These are phyloP conservation scores for Cyclotella distinguenda DNA, from an alignment of 108 stramenopile species.

Conservation along the genomic window DNA sequence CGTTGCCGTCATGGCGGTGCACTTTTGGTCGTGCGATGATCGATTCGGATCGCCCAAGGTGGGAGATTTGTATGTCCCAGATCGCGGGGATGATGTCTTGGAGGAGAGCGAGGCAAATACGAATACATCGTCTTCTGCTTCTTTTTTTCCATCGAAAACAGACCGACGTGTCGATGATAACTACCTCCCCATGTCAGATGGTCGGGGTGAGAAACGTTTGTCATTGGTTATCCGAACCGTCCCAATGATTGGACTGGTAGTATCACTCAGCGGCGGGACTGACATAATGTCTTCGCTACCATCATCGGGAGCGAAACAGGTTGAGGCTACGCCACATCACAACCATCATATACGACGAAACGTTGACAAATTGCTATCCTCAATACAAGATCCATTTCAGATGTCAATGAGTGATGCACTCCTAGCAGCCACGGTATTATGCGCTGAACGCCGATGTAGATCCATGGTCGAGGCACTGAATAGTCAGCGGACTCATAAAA, in stretches of 20 bases:
- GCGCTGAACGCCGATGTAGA: constrained; percentile 76
- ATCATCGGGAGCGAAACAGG: constrained; percentile 7
- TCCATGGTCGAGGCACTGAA: constrained; percentile 71
- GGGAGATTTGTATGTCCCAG: constrained; percentile 47
- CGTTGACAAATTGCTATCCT: constrained; percentile 61
- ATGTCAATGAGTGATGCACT: constrained; percentile 83
- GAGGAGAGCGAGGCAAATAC: constrained; percentile 12
- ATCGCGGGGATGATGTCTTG: background rate
- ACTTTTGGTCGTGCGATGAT: constrained; percentile 88
- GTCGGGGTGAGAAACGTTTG: constrained; percentile 53
- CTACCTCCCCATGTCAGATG: constrained; percentile 33
- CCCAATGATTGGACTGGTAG: constrained; percentile 61
- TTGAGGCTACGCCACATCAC: constrained; percentile 8
- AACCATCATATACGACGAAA: constrained; percentile 57
- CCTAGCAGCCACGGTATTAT: constrained; percentile 76
- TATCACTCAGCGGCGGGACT: constrained; percentile 75
- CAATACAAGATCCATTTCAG: constrained; percentile 79
- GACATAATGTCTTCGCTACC: constrained; percentile 7
- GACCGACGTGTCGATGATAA: constrained; percentile 29
- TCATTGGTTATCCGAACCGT: constrained; percentile 75
- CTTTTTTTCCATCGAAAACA: constrained; percentile 1
- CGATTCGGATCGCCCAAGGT: constrained; percentile 75
- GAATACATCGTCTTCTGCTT: constrained; percentile 22
- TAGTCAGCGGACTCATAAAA: constrained; percentile 18
- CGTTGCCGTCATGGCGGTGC: constrained; percentile 63